A percentile compares a stretch with the other conserved stretches of the same genome.
phyloP scores from a whole-genome alignment of 2,329 filamentous ascomycete species.

The Aaosphaeria pasadenensis region DNA sequence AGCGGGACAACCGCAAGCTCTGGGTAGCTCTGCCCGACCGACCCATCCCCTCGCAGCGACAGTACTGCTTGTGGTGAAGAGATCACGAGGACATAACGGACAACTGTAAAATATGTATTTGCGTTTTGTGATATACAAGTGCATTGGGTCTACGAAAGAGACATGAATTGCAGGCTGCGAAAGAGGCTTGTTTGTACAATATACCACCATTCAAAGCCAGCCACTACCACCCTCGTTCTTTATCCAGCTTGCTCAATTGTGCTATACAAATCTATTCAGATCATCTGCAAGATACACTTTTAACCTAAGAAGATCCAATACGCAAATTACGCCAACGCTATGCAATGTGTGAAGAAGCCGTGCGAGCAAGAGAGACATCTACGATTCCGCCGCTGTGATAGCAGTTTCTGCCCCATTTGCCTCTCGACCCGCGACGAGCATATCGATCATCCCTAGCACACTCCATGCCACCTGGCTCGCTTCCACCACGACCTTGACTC shows the following conservation, averaged over 20 bases:
- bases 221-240: no score
- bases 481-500: slow-evolving; percentile 76
- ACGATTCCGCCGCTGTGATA: no score
- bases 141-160: no score
- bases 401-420: slow-evolving; percentile 3
- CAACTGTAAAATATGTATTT: neutral
- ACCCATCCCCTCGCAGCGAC: slow-evolving; percentile 77
- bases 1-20: slow-evolving; percentile 69
- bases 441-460: slow-evolving; percentile 85
- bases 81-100: neutral
- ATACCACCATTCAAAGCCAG: no score
- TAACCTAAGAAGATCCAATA: neutral
- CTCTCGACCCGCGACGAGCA: slow-evolving; percentile 59
- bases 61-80: slow-evolving; percentile 81
- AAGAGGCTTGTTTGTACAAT: no score
- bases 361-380: neutral
- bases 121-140: neutral
- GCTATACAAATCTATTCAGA: no score
- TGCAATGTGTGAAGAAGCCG: neutral
- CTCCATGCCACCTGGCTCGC: slow-evolving; percentile 78
- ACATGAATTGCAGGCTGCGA: no score
- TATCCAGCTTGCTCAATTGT: no score
- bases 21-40: slow-evolving; percentile 89
- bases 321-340: neutral
- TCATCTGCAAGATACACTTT: no score